Conservation (phyloP, 1,139 yeast species). For the Yamadazyma oceani region DNA sequence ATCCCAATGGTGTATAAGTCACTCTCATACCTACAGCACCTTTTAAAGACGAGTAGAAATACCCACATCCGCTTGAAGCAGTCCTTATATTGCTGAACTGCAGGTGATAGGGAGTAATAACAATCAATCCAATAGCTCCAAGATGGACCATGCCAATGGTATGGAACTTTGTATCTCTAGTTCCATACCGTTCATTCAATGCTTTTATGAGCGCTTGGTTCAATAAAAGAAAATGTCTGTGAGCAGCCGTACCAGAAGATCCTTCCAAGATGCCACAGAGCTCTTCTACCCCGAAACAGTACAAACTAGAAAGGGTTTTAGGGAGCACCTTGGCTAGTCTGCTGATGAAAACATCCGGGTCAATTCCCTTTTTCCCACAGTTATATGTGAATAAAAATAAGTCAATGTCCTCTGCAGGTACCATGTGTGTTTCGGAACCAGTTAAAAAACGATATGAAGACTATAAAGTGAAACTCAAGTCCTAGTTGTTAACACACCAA, state of each 20-base stretch:
- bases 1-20: slow-evolving; percentile 25
- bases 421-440: no score
- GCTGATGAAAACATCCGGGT: slow-evolving; percentile 23
- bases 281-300: slow-evolving; percentile 77
- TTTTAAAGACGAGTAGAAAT: slow-evolving; percentile 61
- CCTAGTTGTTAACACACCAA: no score
- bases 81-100: slow-evolving; percentile 27
- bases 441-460: no score
- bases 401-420: slow-evolving; percentile 7
- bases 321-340: slow-evolving; percentile 33
- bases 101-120: slow-evolving; percentile 48
- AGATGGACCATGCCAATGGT: slow-evolving; percentile 47
- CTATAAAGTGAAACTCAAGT: no score
- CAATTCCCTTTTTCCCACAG: slow-evolving; percentile 31
- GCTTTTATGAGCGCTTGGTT: slow-evolving; percentile 41
- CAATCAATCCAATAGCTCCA: slow-evolving; percentile 68
- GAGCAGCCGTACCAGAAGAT: slow-evolving; percentile 42
- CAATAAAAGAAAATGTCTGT: slow-evolving; percentile 40
- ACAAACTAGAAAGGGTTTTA: slow-evolving; percentile 39
- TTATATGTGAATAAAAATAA: slow-evolving; percentile 42
- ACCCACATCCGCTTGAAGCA: slow-evolving; percentile 54
- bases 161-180: slow-evolving; percentile 33
- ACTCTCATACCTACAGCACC: slow-evolving; percentile 71
- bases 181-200: slow-evolving; percentile 33
- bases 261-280: slow-evolving; percentile 66